Percentiles rank a stretch among this genome's conserved stretches.
These are phyloP conservation scores for Albugo candida DNA, from an alignment of 352 stramenopile genomes.

Conservation along the genomic window DNA sequence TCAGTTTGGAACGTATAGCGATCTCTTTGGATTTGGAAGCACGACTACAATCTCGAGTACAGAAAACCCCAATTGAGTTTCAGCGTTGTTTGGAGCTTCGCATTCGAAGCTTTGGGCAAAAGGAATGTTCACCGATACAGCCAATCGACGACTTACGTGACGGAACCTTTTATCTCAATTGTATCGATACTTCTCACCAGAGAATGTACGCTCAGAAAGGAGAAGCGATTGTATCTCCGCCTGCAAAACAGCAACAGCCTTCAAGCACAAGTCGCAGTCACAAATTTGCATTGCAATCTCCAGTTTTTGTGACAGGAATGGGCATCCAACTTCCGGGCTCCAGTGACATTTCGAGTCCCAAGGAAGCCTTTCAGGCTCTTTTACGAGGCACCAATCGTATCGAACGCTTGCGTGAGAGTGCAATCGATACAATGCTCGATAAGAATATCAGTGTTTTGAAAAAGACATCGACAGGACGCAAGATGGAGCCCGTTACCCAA, in stretches of 20 bases:
- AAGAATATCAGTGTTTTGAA: constrained; percentile 57
- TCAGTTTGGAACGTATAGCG: constrained; percentile 81
- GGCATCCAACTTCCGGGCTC: constrained; percentile 80
- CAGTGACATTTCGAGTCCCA: constrained; percentile 38
- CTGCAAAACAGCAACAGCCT: neutral
- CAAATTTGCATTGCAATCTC: constrained; percentile 15
- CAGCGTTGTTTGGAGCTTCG: constrained; percentile 81
- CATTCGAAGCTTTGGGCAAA: constrained; percentile 54
- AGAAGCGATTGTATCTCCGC: neutral
- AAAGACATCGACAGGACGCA: constrained; percentile 7
- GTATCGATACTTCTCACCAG: constrained; percentile 79
- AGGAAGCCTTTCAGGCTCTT: constrained; percentile 73
- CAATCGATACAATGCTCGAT: constrained; percentile 75
- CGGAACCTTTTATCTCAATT: constrained; percentile 83
- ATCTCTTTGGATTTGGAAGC: constrained; percentile 58
- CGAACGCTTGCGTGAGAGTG: constrained; percentile 29
- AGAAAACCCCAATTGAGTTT: constrained; percentile 80
- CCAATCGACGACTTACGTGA: constrained; percentile 32
- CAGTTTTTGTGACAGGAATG: constrained; percentile 81
- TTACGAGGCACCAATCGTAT: constrained; percentile 85
- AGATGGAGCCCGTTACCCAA: constrained; percentile 24
- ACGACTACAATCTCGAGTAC: constrained; percentile 63
- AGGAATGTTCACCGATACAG: constrained; percentile 51
- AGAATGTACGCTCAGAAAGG: constrained; percentile 66
- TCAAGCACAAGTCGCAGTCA: neutral